A percentile compares a stretch with the other conserved stretches of the same genome.
Evolutionary conservation across 2,329 filamentous ascomycete species (phyloP).

Genomic region (Trichoderma polysporum): DNA sequence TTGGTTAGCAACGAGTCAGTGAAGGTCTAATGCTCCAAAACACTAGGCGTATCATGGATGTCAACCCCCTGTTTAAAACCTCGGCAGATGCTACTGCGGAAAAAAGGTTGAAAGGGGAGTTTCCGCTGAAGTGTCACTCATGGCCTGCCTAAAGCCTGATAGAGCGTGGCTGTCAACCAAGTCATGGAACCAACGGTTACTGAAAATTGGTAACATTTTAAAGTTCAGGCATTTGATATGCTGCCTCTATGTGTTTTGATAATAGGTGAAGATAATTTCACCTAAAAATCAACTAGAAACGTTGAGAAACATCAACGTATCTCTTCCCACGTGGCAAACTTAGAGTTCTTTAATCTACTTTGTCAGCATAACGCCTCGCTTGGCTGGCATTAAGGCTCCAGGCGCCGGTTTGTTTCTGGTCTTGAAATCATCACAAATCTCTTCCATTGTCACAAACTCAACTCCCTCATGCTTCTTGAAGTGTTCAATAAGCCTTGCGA

Average conservation of each 20-base stretch:
- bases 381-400: not conserved
- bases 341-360: not conserved
- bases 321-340: not conserved
- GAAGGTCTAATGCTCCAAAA: not conserved
- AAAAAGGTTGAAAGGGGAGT: not conserved
- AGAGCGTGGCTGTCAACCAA: not conserved
- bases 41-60: conserved; percentile 11
- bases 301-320: not conserved
- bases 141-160: not conserved
- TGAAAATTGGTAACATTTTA: too few relatives aligned
- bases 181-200: not conserved
- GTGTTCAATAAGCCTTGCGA: not conserved
- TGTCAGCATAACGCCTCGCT: not conserved
- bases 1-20: not conserved
- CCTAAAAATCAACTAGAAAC: not conserved
- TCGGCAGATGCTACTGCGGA: not conserved
- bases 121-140: not conserved
- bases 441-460: not conserved
- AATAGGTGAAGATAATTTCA: too few relatives aligned
- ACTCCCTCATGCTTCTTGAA: not conserved
- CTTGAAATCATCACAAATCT: not conserved
- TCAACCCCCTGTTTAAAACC: not conserved
- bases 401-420: not conserved
- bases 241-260: too few relatives aligned
- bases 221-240: too few relatives aligned